Conservation (phyloP, 345 rosid species). For the Corchorus capsularis region DNA sequence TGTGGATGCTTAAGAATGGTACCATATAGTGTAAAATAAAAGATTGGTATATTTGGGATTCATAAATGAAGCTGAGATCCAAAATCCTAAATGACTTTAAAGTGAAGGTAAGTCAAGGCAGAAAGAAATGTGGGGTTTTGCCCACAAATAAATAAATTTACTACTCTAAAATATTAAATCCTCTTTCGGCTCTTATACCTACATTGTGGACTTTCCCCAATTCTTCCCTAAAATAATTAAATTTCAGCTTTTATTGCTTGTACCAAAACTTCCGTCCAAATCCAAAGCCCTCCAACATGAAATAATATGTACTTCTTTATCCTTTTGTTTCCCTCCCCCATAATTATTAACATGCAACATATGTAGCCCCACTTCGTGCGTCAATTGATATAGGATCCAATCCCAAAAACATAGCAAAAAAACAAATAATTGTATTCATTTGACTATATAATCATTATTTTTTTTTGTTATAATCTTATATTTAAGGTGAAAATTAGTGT, state of each 20-base stretch:
- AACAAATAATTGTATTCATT: too few relatives aligned
- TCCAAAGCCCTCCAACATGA: not conserved
- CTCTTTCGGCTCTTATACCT: not conserved
- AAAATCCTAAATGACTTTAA: not conserved
- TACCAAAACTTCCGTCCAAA: not conserved
- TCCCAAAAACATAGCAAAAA: not conserved
- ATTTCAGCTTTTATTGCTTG: constrained; percentile 6
- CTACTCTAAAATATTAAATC: not conserved
- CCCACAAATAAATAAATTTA: not conserved
- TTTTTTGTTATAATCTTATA: too few relatives aligned
- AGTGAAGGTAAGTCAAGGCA: not conserved
- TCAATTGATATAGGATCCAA: not conserved
- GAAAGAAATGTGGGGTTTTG: not conserved
- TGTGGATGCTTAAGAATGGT: not conserved
- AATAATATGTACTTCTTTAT: not conserved
- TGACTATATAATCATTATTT: too few relatives aligned
- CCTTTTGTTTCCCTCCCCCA: not conserved
- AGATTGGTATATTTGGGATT: not conserved
- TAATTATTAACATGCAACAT: not conserved
- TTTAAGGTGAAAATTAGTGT: too few relatives aligned
- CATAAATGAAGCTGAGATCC: constrained; percentile 9
- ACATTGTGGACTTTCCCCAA: not conserved
- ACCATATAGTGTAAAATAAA: not conserved
- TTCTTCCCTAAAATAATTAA: not conserved
- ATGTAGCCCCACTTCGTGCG: not conserved